Percentiles rank a stretch among this genome's conserved stretches.
Evolutionary conservation across 441 rosid genomes (phyloP).

Genomic region (Aquilaria agallochum): DNA sequence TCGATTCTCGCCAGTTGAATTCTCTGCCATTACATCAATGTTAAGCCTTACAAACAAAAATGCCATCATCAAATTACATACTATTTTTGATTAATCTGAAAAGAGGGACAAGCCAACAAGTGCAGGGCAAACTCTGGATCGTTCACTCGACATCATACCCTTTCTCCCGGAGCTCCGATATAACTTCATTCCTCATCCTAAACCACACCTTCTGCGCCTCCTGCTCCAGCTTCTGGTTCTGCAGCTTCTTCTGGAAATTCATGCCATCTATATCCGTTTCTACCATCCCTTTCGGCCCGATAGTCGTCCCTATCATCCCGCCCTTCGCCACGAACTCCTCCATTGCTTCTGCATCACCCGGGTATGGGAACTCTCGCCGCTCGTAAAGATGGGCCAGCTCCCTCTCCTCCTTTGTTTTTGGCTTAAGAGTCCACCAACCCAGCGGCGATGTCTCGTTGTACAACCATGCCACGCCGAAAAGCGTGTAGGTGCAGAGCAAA

Average conservation of each 20-base stretch:
- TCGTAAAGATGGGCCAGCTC: constrained; percentile 74
- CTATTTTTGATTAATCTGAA: no score
- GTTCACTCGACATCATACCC: constrained; percentile 59
- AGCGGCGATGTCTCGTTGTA: constrained; percentile 76
- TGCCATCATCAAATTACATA: no score
- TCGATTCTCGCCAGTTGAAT: no score
- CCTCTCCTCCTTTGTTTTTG: constrained; percentile 77
- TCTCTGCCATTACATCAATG: no score
- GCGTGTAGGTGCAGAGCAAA: constrained; percentile 58
- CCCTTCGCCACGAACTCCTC: constrained; percentile 81
- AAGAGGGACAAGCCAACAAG: no score
- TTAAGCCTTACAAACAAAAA: no score
- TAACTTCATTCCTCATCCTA: constrained; percentile 85
- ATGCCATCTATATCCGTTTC: constrained; percentile 46
- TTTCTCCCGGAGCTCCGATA: constrained; percentile 72
- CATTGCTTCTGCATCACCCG: constrained; percentile 82
- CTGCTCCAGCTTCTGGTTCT: constrained; percentile 63
- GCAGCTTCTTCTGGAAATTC: constrained; percentile 57
- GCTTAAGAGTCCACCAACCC: constrained; percentile 93
- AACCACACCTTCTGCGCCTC: constrained; percentile 69
- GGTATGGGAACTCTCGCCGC: constrained; percentile 68
- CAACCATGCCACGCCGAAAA: constrained; percentile 62
- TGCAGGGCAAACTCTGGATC: no score
- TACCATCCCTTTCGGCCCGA: constrained; percentile 62
- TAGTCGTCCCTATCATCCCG: constrained; percentile 69